Evolutionary conservation across 495 filamentous ascomycete genomes (phyloP), one percentile per base, ranked within the genome.

Genomic region (Podospora australis): DNA sequence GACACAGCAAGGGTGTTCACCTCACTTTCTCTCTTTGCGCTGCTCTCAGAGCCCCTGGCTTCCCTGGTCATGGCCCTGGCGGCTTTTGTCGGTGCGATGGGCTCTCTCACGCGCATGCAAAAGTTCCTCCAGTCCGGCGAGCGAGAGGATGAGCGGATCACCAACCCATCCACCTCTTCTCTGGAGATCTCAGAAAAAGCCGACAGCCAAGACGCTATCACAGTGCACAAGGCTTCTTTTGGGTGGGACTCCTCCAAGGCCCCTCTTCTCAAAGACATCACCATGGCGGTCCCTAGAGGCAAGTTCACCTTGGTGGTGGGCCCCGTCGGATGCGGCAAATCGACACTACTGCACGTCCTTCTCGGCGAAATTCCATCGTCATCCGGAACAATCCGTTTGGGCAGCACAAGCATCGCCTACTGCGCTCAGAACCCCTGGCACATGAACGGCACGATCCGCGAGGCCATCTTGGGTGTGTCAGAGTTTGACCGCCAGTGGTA

Each of bases 311-410:
- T 80, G 54, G 53, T 85, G 11, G 63, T 81, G 35, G 81, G 81
- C 11, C 77, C 80, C 2, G 76, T 80, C 6, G 79, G 79, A 5
- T 78, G 70, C 38, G 82, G 82, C 5, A 84, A 84, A 49, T 74
- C 76, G 3, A 78, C 77, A 2, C 48, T 86, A 9, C 58, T 86
- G 19, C 76, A 75, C 38, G 71, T 72, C 6, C 49, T 86, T 13
- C 68, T 83, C 0, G 78, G 80, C 17, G 81, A 86, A 51, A 61
- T 77, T 2, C 67, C 70, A 49, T 74, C 32, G 48, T 28, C 52
- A 6, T 32, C 26, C 69, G 60, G 71, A 57, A 19, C 70, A 2
- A 48, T 61, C 26, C 43, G 29, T 0, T 26, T 58, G 1, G 45
- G 50, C 2, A 50, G 53, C 11, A 60, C 50, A 14, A 62, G 59